Percentiles rank a stretch among this genome's conserved stretches.
phyloP scores from a whole-genome alignment of 257 asterid species.

The Striga asiatica region DNA sequence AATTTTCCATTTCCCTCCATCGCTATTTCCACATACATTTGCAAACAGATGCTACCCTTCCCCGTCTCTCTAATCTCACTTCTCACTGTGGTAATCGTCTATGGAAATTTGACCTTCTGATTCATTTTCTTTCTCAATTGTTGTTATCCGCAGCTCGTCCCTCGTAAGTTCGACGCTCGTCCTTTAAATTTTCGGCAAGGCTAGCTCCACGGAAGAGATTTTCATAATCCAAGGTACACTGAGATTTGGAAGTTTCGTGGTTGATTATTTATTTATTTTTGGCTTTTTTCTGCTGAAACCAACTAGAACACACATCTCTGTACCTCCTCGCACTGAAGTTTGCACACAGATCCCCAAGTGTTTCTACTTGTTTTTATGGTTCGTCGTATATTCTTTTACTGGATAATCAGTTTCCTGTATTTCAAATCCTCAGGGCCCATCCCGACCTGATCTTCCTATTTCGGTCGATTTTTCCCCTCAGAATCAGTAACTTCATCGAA shows the following conservation, averaged over 20 bases:
- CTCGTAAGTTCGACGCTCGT: no score
- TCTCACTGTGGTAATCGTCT: neutral
- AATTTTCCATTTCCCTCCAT: no score
- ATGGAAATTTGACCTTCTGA: neutral
- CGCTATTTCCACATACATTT: no score
- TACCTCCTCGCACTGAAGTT: neutral
- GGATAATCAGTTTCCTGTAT: neutral
- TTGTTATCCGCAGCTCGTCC: constrained; percentile 2
- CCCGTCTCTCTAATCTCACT: neutral
- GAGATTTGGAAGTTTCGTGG: neutral
- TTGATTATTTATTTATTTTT: no score
- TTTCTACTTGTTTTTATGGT: constrained; percentile 8
- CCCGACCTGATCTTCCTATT: constrained; percentile 17
- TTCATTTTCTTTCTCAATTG: constrained; percentile 3
- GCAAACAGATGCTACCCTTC: constrained; percentile 13
- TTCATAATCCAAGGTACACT: constrained; percentile 8
- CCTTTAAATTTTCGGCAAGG: neutral
- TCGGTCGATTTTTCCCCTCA: neutral
- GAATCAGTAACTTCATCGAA: constrained; percentile 9
- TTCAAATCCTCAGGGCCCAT: constrained; percentile 8
- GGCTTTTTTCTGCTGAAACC: neutral
- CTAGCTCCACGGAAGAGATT: constrained; percentile 14
- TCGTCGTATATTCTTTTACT: neutral
- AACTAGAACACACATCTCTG: neutral
- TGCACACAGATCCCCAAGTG: neutral